Percentiles rank a stretch among this genome's conserved stretches.
Conservation (phyloP, 2,329 filamentous ascomycete species). For the Xylaria sp. region DNA sequence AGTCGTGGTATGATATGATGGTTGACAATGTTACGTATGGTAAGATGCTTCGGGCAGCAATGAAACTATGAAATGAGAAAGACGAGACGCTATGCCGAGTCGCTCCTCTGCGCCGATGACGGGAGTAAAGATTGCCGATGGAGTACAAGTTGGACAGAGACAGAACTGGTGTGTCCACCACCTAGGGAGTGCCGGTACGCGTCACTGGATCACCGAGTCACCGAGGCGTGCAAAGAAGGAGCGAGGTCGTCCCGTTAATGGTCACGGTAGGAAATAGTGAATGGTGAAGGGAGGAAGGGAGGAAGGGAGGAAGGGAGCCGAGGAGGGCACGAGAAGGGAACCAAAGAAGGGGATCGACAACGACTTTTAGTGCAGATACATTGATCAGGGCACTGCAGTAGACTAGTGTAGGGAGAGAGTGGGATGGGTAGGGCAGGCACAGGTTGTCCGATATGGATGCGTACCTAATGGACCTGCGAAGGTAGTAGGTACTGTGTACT, state of each 20-base stretch:
- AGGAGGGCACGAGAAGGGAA: conserved; percentile 1
- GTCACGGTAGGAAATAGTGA: background rate
- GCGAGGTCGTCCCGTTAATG: background rate
- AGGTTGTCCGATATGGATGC: background rate
- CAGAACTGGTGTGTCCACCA: background rate
- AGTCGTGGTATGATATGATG: background rate
- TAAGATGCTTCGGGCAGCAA: conserved; percentile 1
- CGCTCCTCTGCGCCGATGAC: background rate
- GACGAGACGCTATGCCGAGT: background rate
- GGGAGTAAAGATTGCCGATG: background rate
- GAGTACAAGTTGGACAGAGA: background rate
- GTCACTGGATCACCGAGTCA: background rate
- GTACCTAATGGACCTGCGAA: no score
- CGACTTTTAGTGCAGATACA: background rate
- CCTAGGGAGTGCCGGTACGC: background rate
- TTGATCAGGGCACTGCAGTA: conserved; percentile 1
- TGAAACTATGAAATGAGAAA: background rate
- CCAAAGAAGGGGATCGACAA: conserved; percentile 5
- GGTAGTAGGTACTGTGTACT: no score
- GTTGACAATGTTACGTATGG: background rate
- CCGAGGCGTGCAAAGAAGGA: background rate
- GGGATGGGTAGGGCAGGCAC: background rate
- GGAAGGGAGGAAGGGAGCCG: background rate
- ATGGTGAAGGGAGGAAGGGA: background rate
- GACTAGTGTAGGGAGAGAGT: background rate